Evolutionary conservation across 2,329 filamentous ascomycete species (phyloP).

Genomic region (Malbranchea cinnamomea): DNA sequence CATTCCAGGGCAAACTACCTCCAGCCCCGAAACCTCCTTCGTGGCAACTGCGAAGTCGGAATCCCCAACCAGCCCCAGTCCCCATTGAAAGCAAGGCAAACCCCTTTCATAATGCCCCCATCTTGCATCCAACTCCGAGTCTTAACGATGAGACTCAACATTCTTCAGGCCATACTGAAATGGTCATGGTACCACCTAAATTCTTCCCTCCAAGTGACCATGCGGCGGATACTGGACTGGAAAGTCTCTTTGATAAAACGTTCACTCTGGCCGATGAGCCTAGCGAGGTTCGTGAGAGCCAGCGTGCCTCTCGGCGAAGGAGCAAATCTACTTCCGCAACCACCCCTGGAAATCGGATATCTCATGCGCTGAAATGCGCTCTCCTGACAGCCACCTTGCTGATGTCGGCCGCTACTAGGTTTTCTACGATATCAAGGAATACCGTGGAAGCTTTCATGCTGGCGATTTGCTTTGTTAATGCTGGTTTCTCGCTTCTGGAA

Average conservation of each 20-base stretch:
- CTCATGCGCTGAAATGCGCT: constrained; percentile 8
- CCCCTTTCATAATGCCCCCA: constrained; percentile 22
- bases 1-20: constrained; percentile 31
- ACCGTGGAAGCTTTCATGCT: constrained; percentile 25
- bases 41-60: constrained; percentile 24
- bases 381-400: constrained; percentile 14
- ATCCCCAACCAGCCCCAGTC: constrained; percentile 16
- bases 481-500: constrained; percentile 26
- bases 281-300: constrained; percentile 16
- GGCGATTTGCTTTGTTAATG: constrained; percentile 24
- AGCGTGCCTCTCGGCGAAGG: too few species aligned
- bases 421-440: constrained; percentile 20
- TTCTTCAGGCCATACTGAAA: constrained; percentile 11
- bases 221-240: constrained; percentile 30
- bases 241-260: constrained; percentile 30
- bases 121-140: constrained; percentile 11
- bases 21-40: constrained; percentile 25
- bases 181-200: constrained; percentile 28
- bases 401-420: constrained; percentile 21
- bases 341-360: background rate
- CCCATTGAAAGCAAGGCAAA: constrained; percentile 23
- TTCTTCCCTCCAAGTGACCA: constrained; percentile 31
- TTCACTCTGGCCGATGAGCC: constrained; percentile 25
- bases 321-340: background rate
- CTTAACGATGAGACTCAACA: constrained; percentile 10